Base-by-base conservation (phyloP, 2,329 filamentous ascomycete genomes). In the Rhynchosporium secalis region DNA sequence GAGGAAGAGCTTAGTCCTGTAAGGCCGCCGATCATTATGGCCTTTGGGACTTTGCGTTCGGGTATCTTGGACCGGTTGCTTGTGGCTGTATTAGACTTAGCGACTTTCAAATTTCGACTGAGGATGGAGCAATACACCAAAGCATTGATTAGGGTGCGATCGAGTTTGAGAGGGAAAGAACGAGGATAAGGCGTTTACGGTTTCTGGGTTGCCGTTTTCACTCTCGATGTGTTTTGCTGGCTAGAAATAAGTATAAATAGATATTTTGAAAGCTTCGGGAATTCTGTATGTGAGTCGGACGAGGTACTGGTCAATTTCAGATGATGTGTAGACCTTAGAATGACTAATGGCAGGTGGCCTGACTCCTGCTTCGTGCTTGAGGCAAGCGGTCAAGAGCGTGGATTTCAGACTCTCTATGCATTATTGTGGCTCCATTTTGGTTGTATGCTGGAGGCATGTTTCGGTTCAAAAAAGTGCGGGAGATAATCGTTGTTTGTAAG, bases 21-120 rank as follows among this genome's bases (percentile, higher is more conserved):
- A 0, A 89, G 81, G 15, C 86, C 86, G 52, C 86, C 86, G n/a
- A 89, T 81, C 1, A 88, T 77, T 26, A 88, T 83, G 20, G 86
- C 83, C 20, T 20, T 20, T 20, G 20, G 7, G 36, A 33, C 31
- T 62, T 33, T 46, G 45, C 20, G 72, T 20, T 20, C 20, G 52
- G n/a, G 10, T 48, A 29, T 13, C 31, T 12, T 43, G 26, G n/a
- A 31, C 33, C 45, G 3, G n/a, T 43, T 3, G 29, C 20, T 45
- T 20, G 20, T 20, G 20, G 49, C 59, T 9, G 15, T 48, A 41
- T 49, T 38, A 15, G 43, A 55, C 41, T 46, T 56, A 7, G 36
- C 38, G 7, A 38, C 15, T 43, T 33, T 43, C 8, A 8, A 36
- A 29, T 46, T 31, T 7, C 38, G 56, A 3, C 20, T 38, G 3